Evolutionary conservation across 2,329 filamentous ascomycete species (phyloP), one percentile per base, ranked within the genome.

Genomic region (Orbilia javanica): DNA sequence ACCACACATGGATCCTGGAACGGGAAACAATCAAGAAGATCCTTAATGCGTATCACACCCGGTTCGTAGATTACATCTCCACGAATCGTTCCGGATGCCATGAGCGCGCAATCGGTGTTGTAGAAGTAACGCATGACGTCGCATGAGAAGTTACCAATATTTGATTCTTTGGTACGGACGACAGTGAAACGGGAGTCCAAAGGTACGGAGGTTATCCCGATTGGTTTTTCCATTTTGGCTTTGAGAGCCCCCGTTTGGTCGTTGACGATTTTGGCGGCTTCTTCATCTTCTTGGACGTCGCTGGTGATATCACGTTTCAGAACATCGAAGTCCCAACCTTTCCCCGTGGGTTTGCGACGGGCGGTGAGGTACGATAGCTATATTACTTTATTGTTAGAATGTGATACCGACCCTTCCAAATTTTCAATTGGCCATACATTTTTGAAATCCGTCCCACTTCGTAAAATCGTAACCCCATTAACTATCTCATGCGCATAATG

Each of bases 1-100:
- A 96, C 89, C 0, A 97, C 91, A 0, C 94, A 92, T 0, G 94
- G 93, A 80, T 97, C 94, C 82, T 97, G 94, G 81, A 97, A 97
- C 0, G 94, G 94, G 80, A 97, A 97, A 82, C 93, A 97, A 63
- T 92, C 92, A 72, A 94, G 89, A n/a, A 96, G 89, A 81, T 96
- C 93, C 82, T 93, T 93, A 75, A 97, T 85, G 25, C 90, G 87
- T 6, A 97, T 85, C 0, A 94, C 86, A 0, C 94, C 94, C 0
- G 93, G 92, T 0, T 93, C 90, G 81, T 97, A 97, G 34, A 97
- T 90, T 83, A 96, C 93, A 82, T 97, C 94, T 0, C 93, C 94
- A 13, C 94, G 89, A 66, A 97, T 93, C 0, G 94, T 97, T 0
- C 94, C 94, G 0, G 92, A 88, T 0, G 92, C 93, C 90, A 97